Evolutionary conservation across 1,284 basidiomycete genomes (phyloP).

Genomic region (Ganoderma boninense): DNA sequence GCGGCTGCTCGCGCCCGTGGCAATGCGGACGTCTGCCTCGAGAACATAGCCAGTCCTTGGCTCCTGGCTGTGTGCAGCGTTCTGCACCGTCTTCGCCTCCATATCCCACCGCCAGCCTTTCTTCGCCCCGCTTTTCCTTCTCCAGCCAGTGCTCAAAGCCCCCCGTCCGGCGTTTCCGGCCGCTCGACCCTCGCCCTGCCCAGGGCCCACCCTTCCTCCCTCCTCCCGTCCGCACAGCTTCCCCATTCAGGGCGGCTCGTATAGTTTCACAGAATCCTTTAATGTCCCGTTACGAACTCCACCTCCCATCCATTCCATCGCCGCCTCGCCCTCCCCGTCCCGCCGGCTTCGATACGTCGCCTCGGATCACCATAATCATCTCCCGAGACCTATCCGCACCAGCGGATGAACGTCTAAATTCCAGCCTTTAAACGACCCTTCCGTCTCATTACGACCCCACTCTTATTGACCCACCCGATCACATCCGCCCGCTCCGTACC

Average conservation of each 20-base stretch:
- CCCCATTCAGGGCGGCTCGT: constrained; percentile 22
- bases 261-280: constrained; percentile 21
- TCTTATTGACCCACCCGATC: constrained; percentile 28
- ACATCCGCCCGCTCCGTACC: constrained; percentile 30
- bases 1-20: constrained; percentile 15
- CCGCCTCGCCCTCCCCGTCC: constrained; percentile 7
- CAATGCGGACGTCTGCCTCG: constrained; percentile 21
- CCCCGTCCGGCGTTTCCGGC: constrained; percentile 2
- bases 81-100: neutral
- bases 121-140: neutral
- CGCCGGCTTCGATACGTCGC: constrained; percentile 7
- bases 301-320: constrained; percentile 26
- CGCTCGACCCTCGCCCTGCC: constrained; percentile 1
- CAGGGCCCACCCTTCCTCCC: constrained; percentile 1
- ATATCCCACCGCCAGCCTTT: neutral
- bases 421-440: constrained; percentile 2
- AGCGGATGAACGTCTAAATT: neutral
- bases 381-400: constrained; percentile 3
- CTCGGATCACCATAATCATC: constrained; percentile 3
- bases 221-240: constrained; percentile 21
- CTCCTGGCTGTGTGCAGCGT: constrained; percentile 12
- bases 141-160: constrained; percentile 10
- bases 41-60: constrained; percentile 22
- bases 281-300: constrained; percentile 27
- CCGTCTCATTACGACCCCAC: constrained; percentile 26